phyloP scores from a whole-genome alignment of 129 eudicot genomes.

The Ambrosia artemisiifolia region DNA sequence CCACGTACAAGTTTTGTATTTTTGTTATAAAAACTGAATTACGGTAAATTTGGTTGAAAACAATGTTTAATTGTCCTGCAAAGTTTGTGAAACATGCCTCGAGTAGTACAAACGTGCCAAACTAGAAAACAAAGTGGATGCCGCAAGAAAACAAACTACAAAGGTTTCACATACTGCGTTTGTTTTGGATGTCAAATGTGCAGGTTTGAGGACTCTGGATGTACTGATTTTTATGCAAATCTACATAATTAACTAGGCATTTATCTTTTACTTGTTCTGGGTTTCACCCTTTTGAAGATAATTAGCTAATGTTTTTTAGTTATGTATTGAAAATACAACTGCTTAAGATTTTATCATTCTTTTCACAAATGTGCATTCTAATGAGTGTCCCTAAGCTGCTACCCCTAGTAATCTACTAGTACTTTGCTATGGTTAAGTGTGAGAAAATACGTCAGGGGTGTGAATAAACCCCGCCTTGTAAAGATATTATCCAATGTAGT shows the following conservation, averaged over 20 bases:
- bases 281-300: no score
- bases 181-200: slow-evolving; percentile 15
- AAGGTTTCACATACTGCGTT: slow-evolving; percentile 4
- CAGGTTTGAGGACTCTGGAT: slow-evolving; percentile 19
- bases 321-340: no score
- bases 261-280: no score
- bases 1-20: not conserved
- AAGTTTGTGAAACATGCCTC: slow-evolving; percentile 35
- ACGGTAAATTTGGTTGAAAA: not conserved
- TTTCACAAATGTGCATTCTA: no score
- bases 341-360: no score
- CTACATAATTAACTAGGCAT: not conserved
- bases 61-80: slow-evolving; percentile 9
- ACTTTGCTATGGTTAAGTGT: no score
- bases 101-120: not conserved
- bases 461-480: no score
- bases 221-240: slow-evolving; percentile 12
- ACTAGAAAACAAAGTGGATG: slow-evolving; percentile 27
- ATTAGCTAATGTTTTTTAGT: no score
- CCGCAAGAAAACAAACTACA: slow-evolving; percentile 3
- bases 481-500: no score
- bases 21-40: not conserved
- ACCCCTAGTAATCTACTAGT: no score
- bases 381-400: no score
- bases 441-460: no score